A percentile compares a stretch with the other conserved stretches of the same genome.
Conservation (phyloP, 2,329 filamentous ascomycete species). For the Pestalotiopsis fici region DNA sequence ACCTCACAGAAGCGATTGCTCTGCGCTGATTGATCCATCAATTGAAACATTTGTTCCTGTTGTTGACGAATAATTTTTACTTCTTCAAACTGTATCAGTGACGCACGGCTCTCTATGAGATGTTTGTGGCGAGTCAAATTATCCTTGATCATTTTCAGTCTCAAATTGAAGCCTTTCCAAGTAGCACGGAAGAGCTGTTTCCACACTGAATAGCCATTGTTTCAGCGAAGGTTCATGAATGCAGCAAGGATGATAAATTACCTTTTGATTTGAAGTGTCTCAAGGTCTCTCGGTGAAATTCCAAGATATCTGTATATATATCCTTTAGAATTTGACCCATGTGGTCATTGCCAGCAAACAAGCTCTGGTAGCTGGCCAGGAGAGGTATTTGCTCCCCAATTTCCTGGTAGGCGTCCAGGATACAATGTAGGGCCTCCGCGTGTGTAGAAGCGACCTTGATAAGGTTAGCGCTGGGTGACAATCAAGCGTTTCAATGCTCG, state of each 20-base stretch:
- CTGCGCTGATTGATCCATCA: background rate
- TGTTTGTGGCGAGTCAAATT: background rate
- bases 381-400: conserved; percentile 2
- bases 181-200: background rate
- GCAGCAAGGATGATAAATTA: background rate
- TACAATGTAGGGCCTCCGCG: background rate
- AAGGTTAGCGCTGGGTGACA: background rate
- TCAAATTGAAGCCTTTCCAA: background rate
- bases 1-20: background rate
- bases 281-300: conserved; percentile 5
- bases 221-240: background rate
- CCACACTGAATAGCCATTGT: background rate
- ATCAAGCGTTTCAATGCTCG: background rate
- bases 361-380: background rate
- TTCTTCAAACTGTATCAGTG: background rate
- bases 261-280: background rate
- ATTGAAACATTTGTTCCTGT: background rate
- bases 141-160: background rate
- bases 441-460: background rate
- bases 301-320: conserved; percentile 3
- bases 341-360: background rate
- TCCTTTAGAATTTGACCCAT: background rate
- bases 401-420: conserved; percentile 4
- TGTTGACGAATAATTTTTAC: background rate
- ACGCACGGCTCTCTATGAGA: background rate